phyloP scores from a whole-genome alignment of 805 yeast species.

The Metschnikowia continentalis region DNA sequence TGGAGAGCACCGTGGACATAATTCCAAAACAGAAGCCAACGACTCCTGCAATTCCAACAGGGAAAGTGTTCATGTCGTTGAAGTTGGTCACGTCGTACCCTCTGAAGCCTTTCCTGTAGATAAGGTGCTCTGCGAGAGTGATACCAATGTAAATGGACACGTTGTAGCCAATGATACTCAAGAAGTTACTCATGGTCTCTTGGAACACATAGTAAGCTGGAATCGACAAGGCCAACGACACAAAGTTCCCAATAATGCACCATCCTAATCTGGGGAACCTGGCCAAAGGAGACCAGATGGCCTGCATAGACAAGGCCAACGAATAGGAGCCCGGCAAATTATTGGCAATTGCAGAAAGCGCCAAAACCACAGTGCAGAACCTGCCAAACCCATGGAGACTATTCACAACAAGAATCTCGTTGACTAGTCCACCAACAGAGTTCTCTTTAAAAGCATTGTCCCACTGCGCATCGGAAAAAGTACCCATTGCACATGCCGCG shows the following conservation, averaged over 20 bases:
- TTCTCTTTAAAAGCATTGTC: constrained; percentile 22
- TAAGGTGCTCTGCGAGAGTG: constrained; percentile 26
- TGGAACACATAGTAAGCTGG: constrained; percentile 34
- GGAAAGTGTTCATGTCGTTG: constrained; percentile 21
- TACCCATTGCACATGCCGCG: constrained; percentile 30
- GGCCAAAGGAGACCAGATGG: constrained; percentile 30
- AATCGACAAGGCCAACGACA: constrained; percentile 29
- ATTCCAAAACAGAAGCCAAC: constrained; percentile 29
- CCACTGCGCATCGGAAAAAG: constrained; percentile 25
- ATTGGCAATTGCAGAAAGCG: constrained; percentile 29
- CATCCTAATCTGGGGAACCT: constrained; percentile 32
- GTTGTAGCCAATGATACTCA: constrained; percentile 30
- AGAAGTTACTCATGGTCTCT: constrained; percentile 28
- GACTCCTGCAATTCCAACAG: constrained; percentile 30
- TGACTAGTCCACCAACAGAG: constrained; percentile 33
- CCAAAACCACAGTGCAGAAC: constrained; percentile 29
- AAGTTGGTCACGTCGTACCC: constrained; percentile 27
- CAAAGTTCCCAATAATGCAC: constrained; percentile 30
- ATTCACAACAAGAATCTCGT: constrained; percentile 24
- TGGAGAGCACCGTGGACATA: constrained; percentile 29
- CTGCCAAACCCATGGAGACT: constrained; percentile 31
- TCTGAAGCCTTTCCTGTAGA: constrained; percentile 24
- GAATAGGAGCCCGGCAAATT: constrained; percentile 34
- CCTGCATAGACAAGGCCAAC: constrained; percentile 27
- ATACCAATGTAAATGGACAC: constrained; percentile 33